phyloP scores from a whole-genome alignment of 257 asterid species.

The Buddleja alternifolia region DNA sequence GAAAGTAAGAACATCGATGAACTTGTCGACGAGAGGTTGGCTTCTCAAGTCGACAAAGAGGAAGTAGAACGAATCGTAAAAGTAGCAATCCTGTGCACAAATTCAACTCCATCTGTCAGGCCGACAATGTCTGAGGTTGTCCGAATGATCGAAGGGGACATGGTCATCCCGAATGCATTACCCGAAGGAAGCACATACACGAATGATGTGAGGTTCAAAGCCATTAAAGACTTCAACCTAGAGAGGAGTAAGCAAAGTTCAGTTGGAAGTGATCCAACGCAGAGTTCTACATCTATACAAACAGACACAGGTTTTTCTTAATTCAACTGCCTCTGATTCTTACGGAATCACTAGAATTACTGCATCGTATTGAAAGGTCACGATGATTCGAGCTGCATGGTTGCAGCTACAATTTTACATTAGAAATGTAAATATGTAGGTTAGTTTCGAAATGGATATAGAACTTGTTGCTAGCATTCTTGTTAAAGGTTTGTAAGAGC shows the following conservation, averaged over 20 bases:
- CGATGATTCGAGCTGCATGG: background rate
- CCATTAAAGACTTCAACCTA: conserved; percentile 59
- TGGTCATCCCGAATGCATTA: conserved; percentile 47
- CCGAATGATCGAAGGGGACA: conserved; percentile 74
- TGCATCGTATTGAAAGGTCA: conserved; percentile 12
- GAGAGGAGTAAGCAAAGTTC: conserved; percentile 44
- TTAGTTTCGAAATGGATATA: background rate
- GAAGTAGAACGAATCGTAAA: conserved; percentile 62
- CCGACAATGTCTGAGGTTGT: conserved; percentile 89
- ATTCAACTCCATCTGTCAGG: conserved; percentile 64
- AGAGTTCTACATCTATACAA: background rate
- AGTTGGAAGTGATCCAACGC: conserved; percentile 10
- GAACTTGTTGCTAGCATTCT: too few species aligned
- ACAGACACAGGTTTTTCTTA: conserved; percentile 32
- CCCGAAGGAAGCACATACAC: conserved; percentile 45
- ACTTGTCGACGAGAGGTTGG: conserved; percentile 60
- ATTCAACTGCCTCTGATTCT: conserved; percentile 30
- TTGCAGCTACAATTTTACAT: too few species aligned
- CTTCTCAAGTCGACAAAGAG: conserved; percentile 40
- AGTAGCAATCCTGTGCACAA: conserved; percentile 73
- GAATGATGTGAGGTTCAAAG: conserved; percentile 65
- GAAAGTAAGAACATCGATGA: conserved; percentile 50
- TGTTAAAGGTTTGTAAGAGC: too few species aligned
- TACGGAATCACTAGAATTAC: conserved; percentile 16
- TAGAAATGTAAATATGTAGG: conserved; percentile 4